These are phyloP conservation scores for Rosa rugosa DNA, from an alignment of 306 rosid genomes.

Conservation along the genomic window DNA sequence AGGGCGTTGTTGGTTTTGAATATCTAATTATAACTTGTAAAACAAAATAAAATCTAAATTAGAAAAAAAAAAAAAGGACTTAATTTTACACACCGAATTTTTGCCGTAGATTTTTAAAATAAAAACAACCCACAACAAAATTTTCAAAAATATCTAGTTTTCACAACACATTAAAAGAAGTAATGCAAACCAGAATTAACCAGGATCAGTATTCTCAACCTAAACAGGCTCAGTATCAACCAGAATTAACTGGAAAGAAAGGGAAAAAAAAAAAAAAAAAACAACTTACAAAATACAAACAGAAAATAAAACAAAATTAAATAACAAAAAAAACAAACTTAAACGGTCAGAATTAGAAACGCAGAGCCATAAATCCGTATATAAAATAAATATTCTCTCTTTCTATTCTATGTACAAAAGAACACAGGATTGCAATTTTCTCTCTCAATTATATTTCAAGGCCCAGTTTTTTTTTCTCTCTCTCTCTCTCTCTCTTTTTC, in stretches of 20 bases:
- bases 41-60: background rate
- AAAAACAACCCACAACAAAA: background rate
- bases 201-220: background rate
- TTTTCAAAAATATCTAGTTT: background rate
- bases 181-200: background rate
- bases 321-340: background rate
- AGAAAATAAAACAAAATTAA: background rate
- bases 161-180: background rate
- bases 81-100: background rate
- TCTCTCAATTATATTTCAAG: constrained; percentile 21
- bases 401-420: background rate
- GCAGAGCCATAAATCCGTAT: constrained; percentile 6
- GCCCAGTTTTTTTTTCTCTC: constrained; percentile 23
- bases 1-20: background rate
- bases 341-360: constrained; percentile 20
- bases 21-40: background rate
- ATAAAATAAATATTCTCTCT: constrained; percentile 22
- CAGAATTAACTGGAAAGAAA: background rate
- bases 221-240: background rate
- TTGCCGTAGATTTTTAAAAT: background rate
- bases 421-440: constrained; percentile 24
- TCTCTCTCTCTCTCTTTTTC: constrained; percentile 33
- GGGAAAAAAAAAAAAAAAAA: background rate
- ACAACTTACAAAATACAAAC: background rate
- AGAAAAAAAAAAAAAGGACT: background rate